Evolutionary conservation across 2,329 filamentous ascomycete species (phyloP).

Genomic region (Eutypella sp.): DNA sequence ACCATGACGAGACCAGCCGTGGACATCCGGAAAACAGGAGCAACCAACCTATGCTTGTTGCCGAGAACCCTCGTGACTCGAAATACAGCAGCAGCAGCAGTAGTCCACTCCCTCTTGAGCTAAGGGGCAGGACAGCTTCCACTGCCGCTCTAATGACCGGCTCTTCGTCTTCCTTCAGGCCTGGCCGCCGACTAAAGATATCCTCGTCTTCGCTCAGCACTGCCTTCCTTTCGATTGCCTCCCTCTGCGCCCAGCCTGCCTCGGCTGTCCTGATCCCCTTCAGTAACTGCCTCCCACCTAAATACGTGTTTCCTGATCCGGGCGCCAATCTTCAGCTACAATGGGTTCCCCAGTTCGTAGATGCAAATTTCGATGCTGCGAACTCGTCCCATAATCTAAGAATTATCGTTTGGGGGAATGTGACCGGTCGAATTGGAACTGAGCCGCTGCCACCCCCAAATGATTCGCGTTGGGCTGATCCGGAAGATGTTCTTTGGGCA

Average conservation of each 20-base stretch:
- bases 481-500: slow-evolving; percentile 55
- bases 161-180: not conserved
- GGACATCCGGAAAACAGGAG: slow-evolving; percentile 1
- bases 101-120: not conserved
- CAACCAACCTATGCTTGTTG: not conserved
- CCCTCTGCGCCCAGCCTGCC: slow-evolving; percentile 36
- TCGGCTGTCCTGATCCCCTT: slow-evolving; percentile 68
- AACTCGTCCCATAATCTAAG: slow-evolving; percentile 60
- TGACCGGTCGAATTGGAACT: slow-evolving; percentile 63
- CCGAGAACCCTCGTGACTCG: not conserved
- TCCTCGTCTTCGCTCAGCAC: slow-evolving; percentile 5
- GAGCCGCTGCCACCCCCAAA: slow-evolving; percentile 55
- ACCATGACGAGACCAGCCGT: slow-evolving; percentile 4
- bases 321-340: slow-evolving; percentile 60
- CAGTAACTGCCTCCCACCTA: slow-evolving; percentile 72
- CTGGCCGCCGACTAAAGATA: not conserved
- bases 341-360: slow-evolving; percentile 71
- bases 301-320: slow-evolving; percentile 45
- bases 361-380: slow-evolving; percentile 65
- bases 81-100: not conserved
- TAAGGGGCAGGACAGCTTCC: not conserved
- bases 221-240: slow-evolving; percentile 33
- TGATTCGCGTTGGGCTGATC: slow-evolving; percentile 58
- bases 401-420: slow-evolving; percentile 85
- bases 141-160: not conserved